Percentiles rank a stretch among this genome's conserved stretches.
Conservation (phyloP, 768 basidiomycete genomes). For the Auricularia cornea region DNA sequence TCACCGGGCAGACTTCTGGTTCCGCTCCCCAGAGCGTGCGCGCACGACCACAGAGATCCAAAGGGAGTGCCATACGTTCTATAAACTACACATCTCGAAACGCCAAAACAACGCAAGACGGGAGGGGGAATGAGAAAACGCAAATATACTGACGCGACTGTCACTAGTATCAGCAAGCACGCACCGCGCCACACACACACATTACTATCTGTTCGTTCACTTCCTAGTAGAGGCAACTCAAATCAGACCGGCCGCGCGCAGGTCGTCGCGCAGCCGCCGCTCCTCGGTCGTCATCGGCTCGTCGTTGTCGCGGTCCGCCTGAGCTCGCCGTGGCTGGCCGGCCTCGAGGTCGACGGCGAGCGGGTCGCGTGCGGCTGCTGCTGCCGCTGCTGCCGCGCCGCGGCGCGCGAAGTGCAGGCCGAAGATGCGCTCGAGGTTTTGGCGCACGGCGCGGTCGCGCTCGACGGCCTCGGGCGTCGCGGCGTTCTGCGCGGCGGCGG, state of each 20-base stretch:
- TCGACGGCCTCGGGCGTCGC: slow-evolving; percentile 39
- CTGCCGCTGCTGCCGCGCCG: neutral
- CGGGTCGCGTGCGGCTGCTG: neutral
- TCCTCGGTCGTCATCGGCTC: neutral
- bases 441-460: slow-evolving; percentile 42
- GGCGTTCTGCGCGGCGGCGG: slow-evolving; percentile 18
- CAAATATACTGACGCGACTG: neutral
- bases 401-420: slow-evolving; percentile 28
- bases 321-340: neutral
- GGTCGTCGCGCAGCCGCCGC: neutral
- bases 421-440: slow-evolving; percentile 45
- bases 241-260: neutral
- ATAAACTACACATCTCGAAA: too few species aligned
- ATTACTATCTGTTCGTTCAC: too few species aligned
- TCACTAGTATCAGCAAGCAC: too few species aligned
- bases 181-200: too few species aligned
- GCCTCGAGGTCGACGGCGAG: neutral
- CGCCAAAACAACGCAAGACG: too few species aligned
- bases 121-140: too few species aligned
- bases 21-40: too few species aligned
- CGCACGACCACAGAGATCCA: too few species aligned
- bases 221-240: too few species aligned
- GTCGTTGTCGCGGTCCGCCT: neutral
- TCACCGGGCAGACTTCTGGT: too few species aligned
- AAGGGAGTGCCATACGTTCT: too few species aligned